These are phyloP conservation scores for Annulohypoxylon truncatum DNA, from an alignment of 2,329 filamentous ascomycete genomes.

Conservation along the genomic window DNA sequence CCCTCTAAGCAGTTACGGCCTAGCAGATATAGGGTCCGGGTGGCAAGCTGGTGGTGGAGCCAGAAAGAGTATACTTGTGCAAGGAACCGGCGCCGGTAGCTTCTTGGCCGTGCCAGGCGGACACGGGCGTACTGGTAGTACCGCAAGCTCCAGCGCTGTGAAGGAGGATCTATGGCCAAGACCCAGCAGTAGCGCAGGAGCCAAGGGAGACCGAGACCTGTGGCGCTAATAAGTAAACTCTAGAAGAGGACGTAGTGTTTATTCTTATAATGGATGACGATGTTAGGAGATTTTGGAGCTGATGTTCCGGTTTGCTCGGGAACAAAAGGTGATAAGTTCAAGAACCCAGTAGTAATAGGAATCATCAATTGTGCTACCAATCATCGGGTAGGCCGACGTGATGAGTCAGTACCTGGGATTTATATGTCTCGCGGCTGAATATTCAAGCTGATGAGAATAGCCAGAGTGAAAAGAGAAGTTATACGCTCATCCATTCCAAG, in stretches of 20 bases:
- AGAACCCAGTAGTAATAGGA: not conserved
- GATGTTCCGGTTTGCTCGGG: not conserved
- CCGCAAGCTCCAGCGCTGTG: slow-evolving; percentile 33
- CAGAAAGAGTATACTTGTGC: slow-evolving; percentile 64
- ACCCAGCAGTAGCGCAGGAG: slow-evolving; percentile 58
- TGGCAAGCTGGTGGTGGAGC: slow-evolving; percentile 64
- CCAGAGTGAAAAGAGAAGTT: not conserved
- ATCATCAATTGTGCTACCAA: not conserved
- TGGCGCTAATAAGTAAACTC: slow-evolving; percentile 52
- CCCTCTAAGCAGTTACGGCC: slow-evolving; percentile 67
- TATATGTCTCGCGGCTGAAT: not conserved
- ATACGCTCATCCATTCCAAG: not conserved
- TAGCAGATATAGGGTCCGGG: slow-evolving; percentile 63
- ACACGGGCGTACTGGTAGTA: slow-evolving; percentile 40
- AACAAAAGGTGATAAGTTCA: not conserved
- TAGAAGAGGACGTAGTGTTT: not conserved
- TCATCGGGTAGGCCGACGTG: not conserved
- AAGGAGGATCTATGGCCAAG: slow-evolving; percentile 57
- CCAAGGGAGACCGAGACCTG: slow-evolving; percentile 55
- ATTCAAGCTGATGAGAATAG: not conserved
- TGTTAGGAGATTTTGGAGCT: not conserved
- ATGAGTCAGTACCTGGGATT: not conserved
- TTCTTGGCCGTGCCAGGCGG: slow-evolving; percentile 64
- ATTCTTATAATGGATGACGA: not conserved
- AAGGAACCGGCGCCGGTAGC: slow-evolving; percentile 61